phyloP scores from a whole-genome alignment of 163 green algal species.

The Coccomyxa subellipsoidea region DNA sequence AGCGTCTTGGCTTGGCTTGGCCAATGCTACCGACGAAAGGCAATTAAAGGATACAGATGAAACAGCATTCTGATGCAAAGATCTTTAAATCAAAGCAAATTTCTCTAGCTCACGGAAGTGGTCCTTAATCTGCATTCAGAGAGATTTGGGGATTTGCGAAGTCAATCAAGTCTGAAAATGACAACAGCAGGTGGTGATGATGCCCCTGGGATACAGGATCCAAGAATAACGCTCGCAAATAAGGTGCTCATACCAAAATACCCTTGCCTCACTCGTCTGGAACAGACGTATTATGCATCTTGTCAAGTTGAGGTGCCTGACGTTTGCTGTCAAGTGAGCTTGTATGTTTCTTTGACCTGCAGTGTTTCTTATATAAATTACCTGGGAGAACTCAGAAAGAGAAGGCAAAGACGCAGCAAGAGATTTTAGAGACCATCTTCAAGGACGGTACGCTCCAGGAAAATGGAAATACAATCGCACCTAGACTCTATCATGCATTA shows the following conservation, averaged over 20 bases:
- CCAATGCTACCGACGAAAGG: no score
- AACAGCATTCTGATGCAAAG: no score
- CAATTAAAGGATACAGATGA: no score
- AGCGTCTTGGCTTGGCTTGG: no score
- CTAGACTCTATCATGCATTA: background rate
- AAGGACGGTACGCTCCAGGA: slow-evolving; percentile 49
- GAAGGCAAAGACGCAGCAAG: slow-evolving; percentile 53
- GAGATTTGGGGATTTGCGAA: background rate
- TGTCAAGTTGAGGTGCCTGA: background rate
- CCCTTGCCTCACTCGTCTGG: background rate
- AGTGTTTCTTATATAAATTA: slow-evolving; percentile 71
- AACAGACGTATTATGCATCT: background rate
- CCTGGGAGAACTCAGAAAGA: slow-evolving; percentile 52
- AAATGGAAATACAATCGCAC: background rate
- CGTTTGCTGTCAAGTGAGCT: background rate
- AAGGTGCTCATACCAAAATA: background rate
- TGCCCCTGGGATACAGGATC: background rate
- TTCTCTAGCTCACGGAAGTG: no score
- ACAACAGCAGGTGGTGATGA: background rate
- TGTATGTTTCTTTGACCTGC: slow-evolving; percentile 7
- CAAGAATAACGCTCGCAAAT: background rate
- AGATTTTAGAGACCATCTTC: slow-evolving; percentile 72
- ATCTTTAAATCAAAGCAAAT: no score
- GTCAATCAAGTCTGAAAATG: background rate
- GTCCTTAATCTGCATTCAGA: no score